A percentile compares a stretch with the other conserved stretches of the same genome.
These are phyloP conservation scores for Xylaria intraflava DNA, from an alignment of 495 filamentous ascomycete genomes.

Conservation along the genomic window DNA sequence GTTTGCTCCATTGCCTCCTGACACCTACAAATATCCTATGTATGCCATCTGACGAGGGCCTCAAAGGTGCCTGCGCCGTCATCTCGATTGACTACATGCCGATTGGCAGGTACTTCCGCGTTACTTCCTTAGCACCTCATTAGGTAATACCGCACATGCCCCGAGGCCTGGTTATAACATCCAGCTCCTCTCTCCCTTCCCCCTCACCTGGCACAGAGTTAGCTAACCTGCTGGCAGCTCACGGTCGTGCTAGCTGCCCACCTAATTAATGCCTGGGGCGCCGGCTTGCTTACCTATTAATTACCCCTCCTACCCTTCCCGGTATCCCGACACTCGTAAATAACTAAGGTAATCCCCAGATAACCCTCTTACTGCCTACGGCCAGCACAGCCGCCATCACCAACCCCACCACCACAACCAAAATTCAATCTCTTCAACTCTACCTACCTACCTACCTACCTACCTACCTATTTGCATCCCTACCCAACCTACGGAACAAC, in stretches of 20 bases:
- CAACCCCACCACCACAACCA: conserved; percentile 9
- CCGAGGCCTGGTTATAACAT: no score
- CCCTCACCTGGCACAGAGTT: no score
- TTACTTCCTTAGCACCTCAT: no score
- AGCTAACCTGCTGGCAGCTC: background rate
- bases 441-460: background rate
- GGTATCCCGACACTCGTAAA: conserved; percentile 4
- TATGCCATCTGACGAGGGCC: no score
- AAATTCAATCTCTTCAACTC: conserved; percentile 3
- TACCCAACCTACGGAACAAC: background rate
- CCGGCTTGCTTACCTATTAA: background rate
- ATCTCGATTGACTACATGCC: no score
- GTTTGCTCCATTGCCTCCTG: no score
- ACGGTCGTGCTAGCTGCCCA: background rate
- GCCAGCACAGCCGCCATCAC: background rate
- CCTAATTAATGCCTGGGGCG: background rate
- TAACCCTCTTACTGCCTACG: background rate
- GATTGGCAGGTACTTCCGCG: no score
- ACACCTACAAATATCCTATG: no score
- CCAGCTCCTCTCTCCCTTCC: no score
- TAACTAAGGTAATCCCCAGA: background rate
- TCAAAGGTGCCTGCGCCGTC: no score
- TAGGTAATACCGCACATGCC: no score
- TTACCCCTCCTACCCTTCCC: conserved; percentile 14
- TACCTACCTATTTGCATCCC: conserved; percentile 1